These are phyloP conservation scores for Chlorella sp. DNA, from an alignment of 139 green algal species.

Conservation along the genomic window DNA sequence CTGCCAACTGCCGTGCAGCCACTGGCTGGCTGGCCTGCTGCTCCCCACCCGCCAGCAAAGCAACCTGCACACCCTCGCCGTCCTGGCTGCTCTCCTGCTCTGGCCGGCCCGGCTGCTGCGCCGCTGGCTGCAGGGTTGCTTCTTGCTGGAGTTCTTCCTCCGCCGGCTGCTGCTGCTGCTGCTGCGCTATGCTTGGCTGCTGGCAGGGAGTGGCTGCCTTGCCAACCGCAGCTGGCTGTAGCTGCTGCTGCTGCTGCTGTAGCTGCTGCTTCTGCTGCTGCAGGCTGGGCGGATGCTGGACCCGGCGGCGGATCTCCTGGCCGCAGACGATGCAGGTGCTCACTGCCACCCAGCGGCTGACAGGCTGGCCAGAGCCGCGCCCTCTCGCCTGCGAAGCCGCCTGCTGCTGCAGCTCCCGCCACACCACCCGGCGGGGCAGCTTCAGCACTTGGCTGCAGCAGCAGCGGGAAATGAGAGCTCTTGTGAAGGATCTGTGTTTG, in stretches of 20 bases:
- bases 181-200: neutral
- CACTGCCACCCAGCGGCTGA: neutral
- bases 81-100: neutral
- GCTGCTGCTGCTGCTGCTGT: neutral
- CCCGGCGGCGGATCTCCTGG: neutral
- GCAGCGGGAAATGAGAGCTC: neutral
- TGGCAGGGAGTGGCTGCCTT: neutral
- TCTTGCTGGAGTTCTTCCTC: neutral
- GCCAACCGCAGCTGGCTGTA: neutral
- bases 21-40: neutral
- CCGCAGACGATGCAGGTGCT: slow-evolving; percentile 11
- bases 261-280: neutral
- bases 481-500: too few species aligned
- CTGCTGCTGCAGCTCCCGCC: slow-evolving; percentile 7
- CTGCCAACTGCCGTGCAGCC: neutral
- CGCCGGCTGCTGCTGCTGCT: neutral
- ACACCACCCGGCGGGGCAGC: slow-evolving; percentile 6
- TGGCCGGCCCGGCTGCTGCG: neutral
- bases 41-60: neutral
- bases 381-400: neutral
- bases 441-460: neutral
- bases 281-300: slow-evolving; percentile 1
- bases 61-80: neutral
- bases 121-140: too few species aligned
- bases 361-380: neutral